These are phyloP conservation scores for Phoenix roebelenii DNA, from an alignment of 176 grass and related monocot species.

Conservation along the genomic window DNA sequence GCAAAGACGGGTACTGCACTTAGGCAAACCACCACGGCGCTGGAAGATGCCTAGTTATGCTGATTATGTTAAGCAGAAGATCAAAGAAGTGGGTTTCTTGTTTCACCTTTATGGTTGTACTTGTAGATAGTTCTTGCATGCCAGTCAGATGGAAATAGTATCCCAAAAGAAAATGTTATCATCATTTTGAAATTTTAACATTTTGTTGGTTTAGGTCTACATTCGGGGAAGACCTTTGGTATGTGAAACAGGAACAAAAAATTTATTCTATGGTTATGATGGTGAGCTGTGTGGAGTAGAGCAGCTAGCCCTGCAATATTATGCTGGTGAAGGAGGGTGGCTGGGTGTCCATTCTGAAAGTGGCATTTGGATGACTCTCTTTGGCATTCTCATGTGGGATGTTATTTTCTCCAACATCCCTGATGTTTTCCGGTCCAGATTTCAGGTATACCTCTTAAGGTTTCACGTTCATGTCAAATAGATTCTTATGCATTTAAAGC, in stretches of 20 bases:
- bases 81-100: slow-evolving; percentile 51
- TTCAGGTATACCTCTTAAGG: slow-evolving; percentile 48
- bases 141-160: too few relatives aligned
- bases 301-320: slow-evolving; percentile 86
- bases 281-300: slow-evolving; percentile 67
- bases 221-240: slow-evolving; percentile 68
- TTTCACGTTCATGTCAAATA: not conserved
- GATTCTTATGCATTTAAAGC: not conserved
- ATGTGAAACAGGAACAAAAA: slow-evolving; percentile 62
- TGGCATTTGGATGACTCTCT: slow-evolving; percentile 90
- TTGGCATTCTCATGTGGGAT: slow-evolving; percentile 96
- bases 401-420: slow-evolving; percentile 59
- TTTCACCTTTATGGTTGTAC: not conserved
- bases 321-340: slow-evolving; percentile 74
- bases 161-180: too few relatives aligned
- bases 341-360: slow-evolving; percentile 82
- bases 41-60: slow-evolving; percentile 87
- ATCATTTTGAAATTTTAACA: not conserved
- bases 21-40: slow-evolving; percentile 78
- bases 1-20: slow-evolving; percentile 63
- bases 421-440: slow-evolving; percentile 88
- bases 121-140: too few relatives aligned
- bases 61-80: slow-evolving; percentile 46
- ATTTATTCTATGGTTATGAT: slow-evolving; percentile 86
- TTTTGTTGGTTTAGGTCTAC: slow-evolving; percentile 35